Conservation (phyloP, 495 filamentous ascomycete genomes). For the Penicillium herquei region DNA sequence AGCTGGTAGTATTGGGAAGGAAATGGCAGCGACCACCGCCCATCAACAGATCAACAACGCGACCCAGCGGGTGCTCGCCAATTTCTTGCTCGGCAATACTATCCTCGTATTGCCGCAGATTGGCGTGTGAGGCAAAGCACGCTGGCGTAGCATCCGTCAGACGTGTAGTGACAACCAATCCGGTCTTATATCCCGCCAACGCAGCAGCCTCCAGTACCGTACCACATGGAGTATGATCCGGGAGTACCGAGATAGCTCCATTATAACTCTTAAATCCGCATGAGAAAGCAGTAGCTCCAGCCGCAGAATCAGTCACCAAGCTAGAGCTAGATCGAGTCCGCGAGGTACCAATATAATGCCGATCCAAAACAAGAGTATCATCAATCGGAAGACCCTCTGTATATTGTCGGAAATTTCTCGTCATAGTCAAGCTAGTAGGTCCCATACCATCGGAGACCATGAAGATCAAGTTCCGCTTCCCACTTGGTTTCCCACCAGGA, state of each 20-base stretch:
- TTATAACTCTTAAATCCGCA: slow-evolving; percentile 94
- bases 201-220: slow-evolving; percentile 95
- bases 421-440: slow-evolving; percentile 81
- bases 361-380: slow-evolving; percentile 74
- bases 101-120: slow-evolving; percentile 76
- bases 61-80: slow-evolving; percentile 80
- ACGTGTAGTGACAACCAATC: slow-evolving; percentile 90
- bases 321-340: slow-evolving; percentile 78
- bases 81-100: slow-evolving; percentile 88
- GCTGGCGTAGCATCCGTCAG: slow-evolving; percentile 98
- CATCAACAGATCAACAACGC: slow-evolving; percentile 85
- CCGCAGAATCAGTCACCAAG: slow-evolving; percentile 90
- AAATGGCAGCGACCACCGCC: slow-evolving; percentile 95
- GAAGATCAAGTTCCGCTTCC: slow-evolving; percentile 92
- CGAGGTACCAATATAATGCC: slow-evolving; percentile 83
- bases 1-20: slow-evolving; percentile 70
- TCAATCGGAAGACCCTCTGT: slow-evolving; percentile 63
- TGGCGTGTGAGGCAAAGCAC: slow-evolving; percentile 89
- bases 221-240: slow-evolving; percentile 82
- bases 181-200: slow-evolving; percentile 85
- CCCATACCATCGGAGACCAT: slow-evolving; percentile 99
- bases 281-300: slow-evolving; percentile 93
- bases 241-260: slow-evolving; percentile 86
- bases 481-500: slow-evolving; percentile 51
- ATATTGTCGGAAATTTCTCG: slow-evolving; percentile 76